A percentile compares a stretch with the other conserved stretches of the same genome.
These are phyloP conservation scores for Globisporangium cystogenes DNA, from an alignment of 352 stramenopile species.

Conservation along the genomic window DNA sequence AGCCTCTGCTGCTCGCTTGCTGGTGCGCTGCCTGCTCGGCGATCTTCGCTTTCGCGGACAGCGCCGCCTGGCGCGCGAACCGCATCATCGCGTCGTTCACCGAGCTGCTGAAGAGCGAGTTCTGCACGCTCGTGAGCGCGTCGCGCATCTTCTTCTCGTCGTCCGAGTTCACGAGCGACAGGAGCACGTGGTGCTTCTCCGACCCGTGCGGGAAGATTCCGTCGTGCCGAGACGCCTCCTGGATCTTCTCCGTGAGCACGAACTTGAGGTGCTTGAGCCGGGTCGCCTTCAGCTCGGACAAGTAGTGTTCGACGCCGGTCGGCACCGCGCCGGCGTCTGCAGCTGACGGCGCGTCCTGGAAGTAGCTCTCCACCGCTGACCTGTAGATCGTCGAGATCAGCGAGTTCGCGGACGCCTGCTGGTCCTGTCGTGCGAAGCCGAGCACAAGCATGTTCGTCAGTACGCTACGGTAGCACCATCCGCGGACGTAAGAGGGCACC, in stretches of 20 bases:
- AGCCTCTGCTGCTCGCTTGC: slow-evolving; percentile 51
- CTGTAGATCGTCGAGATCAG: slow-evolving; percentile 10
- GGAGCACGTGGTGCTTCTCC: slow-evolving; percentile 48
- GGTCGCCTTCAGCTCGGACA: slow-evolving; percentile 12
- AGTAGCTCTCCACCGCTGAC: slow-evolving; percentile 14
- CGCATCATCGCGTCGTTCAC: slow-evolving; percentile 81
- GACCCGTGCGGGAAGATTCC: slow-evolving; percentile 67
- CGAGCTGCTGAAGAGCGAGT: slow-evolving; percentile 63
- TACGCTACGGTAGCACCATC: background rate
- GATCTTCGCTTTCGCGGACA: slow-evolving; percentile 80
- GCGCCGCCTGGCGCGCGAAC: slow-evolving; percentile 69
- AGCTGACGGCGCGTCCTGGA: slow-evolving; percentile 2
- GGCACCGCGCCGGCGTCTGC: background rate
- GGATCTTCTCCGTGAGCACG: slow-evolving; percentile 67
- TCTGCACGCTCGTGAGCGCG: slow-evolving; percentile 47
- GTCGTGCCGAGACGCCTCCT: slow-evolving; percentile 61
- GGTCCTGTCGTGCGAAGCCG: background rate
- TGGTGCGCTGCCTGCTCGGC: slow-evolving; percentile 73
- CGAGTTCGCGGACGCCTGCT: background rate
- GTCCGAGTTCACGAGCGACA: slow-evolving; percentile 35
- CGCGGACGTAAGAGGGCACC: background rate
- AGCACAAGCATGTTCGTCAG: background rate
- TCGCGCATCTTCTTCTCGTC: slow-evolving; percentile 52
- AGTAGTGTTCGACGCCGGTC: slow-evolving; percentile 3
- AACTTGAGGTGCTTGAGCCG: slow-evolving; percentile 67